Base-by-base conservation (phyloP, 2,329 filamentous ascomycete species). In the Colletotrichum caudatum region DNA sequence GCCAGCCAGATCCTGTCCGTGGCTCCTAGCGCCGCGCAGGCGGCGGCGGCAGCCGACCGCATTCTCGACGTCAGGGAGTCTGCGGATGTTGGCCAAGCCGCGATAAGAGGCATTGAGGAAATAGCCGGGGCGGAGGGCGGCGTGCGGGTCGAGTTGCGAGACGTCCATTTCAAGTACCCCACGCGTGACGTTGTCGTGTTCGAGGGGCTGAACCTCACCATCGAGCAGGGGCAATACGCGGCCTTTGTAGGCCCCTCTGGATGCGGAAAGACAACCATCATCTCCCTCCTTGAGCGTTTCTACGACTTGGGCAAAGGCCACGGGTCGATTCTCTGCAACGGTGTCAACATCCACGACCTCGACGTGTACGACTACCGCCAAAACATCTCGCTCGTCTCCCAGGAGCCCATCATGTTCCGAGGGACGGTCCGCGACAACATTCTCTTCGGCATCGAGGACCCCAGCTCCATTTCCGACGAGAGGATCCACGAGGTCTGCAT, bases 1-100 rank as follows among this genome's bases (percentile, higher is more conserved):
- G 90, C 91, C 0, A 92, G 91, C 1, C 87, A 91, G 72, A 89
- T 90, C 68, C 88, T 94, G 73, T 88, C 88, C 48, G 92, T 92
- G 74, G 89, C 89, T 0, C 89, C 90, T 8, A 92, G 91, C 73
- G 86, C 87, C 0, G 89, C 89, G 1, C 88, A 90, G 78, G 88
- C 87, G 6, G 83, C 86, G 0, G 87, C 85, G 0, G 89, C 89
- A 0, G 85, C 89, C 4, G 91, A 90, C 76, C 85, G 89, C 14
- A 91, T 91, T 72, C 78, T 91, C n/a, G 82, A 83, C 67, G 82
- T 86, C 68, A 82, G 87, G 41, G 83, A 85, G 64, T 83, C 82
- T 2, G 80, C 81, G 56, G 80, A 83, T 78, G 33, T 76, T 79
- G 1, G 74, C 76, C 5, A 74, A 75, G 1, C 0, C 83, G 87